Evolutionary conservation across 768 basidiomycete species (phyloP), one percentile per base, ranked within the genome.

Genomic region (Trametes coccinea): DNA sequence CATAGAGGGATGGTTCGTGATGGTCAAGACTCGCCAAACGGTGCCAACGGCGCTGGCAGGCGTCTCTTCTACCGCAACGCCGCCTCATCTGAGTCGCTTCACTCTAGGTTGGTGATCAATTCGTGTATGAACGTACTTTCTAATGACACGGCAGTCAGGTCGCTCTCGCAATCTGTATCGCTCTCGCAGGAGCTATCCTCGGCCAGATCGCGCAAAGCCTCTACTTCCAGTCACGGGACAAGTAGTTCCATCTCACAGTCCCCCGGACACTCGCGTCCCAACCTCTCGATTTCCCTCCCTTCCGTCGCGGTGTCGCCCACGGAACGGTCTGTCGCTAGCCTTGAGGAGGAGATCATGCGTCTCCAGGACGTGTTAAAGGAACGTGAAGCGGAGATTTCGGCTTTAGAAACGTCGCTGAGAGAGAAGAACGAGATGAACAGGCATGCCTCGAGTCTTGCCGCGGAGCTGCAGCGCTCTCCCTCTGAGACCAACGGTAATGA

Each of bases 181-280:
- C 87, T 96, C 69, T 95, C 95, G 80, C 95, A 98, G 94, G 94
- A 93, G 83, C 84, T 93, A 66, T 93, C 88, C 68, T 93, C 88
- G 80, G 90, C 78, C 78, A 89, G 88, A 71, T 91, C 87, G 79
- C 90, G 90, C 83, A 89, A 89, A 79, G 79, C 82, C 69, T 93
- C 92, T 59, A 84, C 83, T 67, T 92, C 90, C 67, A 89, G 88
- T 72, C 82, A 88, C 74, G 84, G 82, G 69, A 88, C 87, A 63
- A 84, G 82, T 85, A 86, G 84, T 65, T 75, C 79, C 14, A 76
- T 84, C n/a, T 86, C 86, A 14, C 81, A 81, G 60, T 88, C 89
- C 9, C 82, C 84, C 61, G 75, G 79, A 31, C 76, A 77, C 41
- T 60, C 65, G 49, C 79, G 81, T n/a, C 82, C 84, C 29, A 86